Evolutionary conservation across 768 basidiomycete species (phyloP), one percentile per base, ranked within the genome.

Genomic region (Tulasnella sp.): DNA sequence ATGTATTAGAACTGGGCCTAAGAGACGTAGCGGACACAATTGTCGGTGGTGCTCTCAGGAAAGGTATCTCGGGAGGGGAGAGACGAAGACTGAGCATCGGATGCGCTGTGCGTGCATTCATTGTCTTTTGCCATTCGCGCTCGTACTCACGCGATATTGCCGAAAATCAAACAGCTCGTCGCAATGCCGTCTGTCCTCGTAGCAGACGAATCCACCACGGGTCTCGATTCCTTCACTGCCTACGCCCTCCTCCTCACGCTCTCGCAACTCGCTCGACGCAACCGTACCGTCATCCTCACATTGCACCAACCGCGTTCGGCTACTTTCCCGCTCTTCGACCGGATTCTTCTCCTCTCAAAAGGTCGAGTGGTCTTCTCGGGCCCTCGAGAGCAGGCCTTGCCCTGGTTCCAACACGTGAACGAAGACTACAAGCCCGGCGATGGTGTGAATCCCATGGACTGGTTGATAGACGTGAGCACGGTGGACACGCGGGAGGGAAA

Each of bases 301-400:
- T 88, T 91, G 68, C 89, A 91, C 75, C 89, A 90, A 72, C 89
- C 89, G 0, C 83, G 85, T 26, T 84, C 84, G 29, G 86, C 86
- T 72, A 87, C 87, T 0, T 84, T 89, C 65, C 76, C 83, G 0
- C 83, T 87, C 59, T 90, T 91, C 77, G 86, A 86, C 64, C 81
- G 85, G 37, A 79, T 90, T 14, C 78, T 88, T 36, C 79, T 91
- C 29, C 82, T 91, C 14, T 81, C 87, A 0, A 82, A 83, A 39
- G 89, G 89, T 0, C 22, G 44, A 62, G 79, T 81, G 64, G 72
- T 87, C 78, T 79, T 82, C 37, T 47, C 37, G 22, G 73, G 73
- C 1, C 72, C 47, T 3, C 11, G 62, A 16, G 19, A 36, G 26
- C 32, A 35, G 7, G 78, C 75, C 35, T 76, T 85, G 0, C 76